Percentiles rank a stretch among this genome's conserved stretches.
Conservation (phyloP, 192 early-diverging fungal genomes). For the Rhizophlyctis rosea region DNA sequence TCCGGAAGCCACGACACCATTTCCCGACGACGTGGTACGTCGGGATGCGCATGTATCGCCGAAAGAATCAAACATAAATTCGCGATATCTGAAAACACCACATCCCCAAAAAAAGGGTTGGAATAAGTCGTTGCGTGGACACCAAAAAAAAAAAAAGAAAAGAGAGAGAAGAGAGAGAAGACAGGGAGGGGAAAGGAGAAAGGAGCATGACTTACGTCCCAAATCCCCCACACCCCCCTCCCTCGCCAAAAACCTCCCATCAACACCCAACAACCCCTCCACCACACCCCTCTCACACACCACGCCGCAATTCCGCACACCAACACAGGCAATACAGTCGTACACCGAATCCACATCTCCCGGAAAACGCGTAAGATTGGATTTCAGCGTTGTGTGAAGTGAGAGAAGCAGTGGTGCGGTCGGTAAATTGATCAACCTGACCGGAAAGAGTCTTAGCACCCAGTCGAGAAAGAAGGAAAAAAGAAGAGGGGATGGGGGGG, state of each 20-base stretch:
- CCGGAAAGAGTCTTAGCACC: not conserved
- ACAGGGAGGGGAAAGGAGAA: no score
- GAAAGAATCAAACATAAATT: no score
- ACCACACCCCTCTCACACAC: slow-evolving; percentile 40
- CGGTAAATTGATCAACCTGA: slow-evolving; percentile 48
- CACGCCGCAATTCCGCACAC: slow-evolving; percentile 48
- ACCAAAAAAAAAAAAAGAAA: no score
- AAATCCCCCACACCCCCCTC: slow-evolving; percentile 69
- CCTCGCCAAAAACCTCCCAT: slow-evolving; percentile 63
- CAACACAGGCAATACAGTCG: slow-evolving; percentile 62
- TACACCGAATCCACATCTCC: slow-evolving; percentile 71
- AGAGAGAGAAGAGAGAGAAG: no score
- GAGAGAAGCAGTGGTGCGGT: slow-evolving; percentile 40
- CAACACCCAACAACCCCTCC: slow-evolving; percentile 58
- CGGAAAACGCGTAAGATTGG: slow-evolving; percentile 63
- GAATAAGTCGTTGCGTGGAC: no score
- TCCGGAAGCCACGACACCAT: no score
- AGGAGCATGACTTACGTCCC: slow-evolving; percentile 57
- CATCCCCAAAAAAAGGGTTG: no score
- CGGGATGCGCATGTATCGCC: no score
- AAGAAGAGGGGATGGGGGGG: slow-evolving; percentile 6
- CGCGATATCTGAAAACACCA: no score
- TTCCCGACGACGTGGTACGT: no score
- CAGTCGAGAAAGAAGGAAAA: not conserved
- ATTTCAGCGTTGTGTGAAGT: slow-evolving; percentile 57